These are phyloP conservation scores for Zygoascus tannicola DNA, from an alignment of 805 yeast species.

Conservation along the genomic window DNA sequence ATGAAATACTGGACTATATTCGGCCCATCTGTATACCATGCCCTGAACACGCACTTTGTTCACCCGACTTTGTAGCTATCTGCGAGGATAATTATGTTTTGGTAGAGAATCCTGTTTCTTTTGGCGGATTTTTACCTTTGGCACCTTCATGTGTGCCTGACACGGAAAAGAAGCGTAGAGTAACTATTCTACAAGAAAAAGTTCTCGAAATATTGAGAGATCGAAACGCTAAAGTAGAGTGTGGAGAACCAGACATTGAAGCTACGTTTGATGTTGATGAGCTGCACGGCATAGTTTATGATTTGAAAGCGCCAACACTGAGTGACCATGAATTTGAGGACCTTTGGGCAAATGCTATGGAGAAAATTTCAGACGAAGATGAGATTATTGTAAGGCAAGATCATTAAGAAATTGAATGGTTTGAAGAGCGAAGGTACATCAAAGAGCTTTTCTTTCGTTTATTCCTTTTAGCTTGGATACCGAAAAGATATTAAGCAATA, in stretches of 20 bases:
- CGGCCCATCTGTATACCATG: slow-evolving; percentile 66
- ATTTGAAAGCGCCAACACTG: slow-evolving; percentile 18
- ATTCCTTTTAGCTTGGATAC: neutral
- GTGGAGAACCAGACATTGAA: slow-evolving; percentile 35
- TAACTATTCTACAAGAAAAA: slow-evolving; percentile 53
- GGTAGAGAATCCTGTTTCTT: slow-evolving; percentile 43
- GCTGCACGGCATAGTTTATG: slow-evolving; percentile 16
- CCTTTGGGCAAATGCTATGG: slow-evolving; percentile 58
- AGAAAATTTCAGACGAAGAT: slow-evolving; percentile 46
- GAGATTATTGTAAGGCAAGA: slow-evolving; percentile 21
- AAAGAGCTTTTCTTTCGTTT: neutral
- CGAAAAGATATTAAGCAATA: too few species aligned
- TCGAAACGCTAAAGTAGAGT: slow-evolving; percentile 53
- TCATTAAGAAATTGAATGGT: neutral
- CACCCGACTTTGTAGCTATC: slow-evolving; percentile 44
- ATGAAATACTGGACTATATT: slow-evolving; percentile 33
- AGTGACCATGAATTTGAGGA: slow-evolving; percentile 58
- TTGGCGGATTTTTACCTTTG: slow-evolving; percentile 51
- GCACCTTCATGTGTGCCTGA: slow-evolving; percentile 66
- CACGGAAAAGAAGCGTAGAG: slow-evolving; percentile 56
- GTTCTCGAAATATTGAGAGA: slow-evolving; percentile 57
- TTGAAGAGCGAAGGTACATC: neutral
- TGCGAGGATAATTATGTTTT: slow-evolving; percentile 63
- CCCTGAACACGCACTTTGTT: slow-evolving; percentile 75
- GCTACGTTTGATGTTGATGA: slow-evolving; percentile 31